These are phyloP conservation scores for Colletotrichum cordylinicola DNA, from an alignment of 2,329 filamentous ascomycete species.

Conservation along the genomic window DNA sequence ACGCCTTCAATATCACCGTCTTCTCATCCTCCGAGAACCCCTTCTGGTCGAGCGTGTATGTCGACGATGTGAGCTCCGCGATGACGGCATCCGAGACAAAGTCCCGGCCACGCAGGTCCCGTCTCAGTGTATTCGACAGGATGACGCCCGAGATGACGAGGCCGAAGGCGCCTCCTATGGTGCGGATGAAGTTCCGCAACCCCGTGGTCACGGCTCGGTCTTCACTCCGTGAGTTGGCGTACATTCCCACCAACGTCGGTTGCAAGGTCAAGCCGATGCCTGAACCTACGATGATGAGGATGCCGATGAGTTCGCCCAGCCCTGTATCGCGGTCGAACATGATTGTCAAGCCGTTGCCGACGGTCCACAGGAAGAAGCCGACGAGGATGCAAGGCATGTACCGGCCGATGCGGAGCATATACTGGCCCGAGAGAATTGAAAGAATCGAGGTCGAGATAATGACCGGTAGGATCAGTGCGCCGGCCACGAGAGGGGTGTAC, in stretches of 20 bases:
- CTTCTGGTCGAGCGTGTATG: slow-evolving; percentile 25
- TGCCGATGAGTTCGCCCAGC: slow-evolving; percentile 31
- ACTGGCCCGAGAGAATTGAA: slow-evolving; percentile 36
- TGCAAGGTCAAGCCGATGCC: slow-evolving; percentile 41
- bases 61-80: slow-evolving; percentile 29
- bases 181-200: slow-evolving; percentile 43
- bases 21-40: slow-evolving; percentile 22
- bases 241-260: slow-evolving; percentile 41
- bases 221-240: slow-evolving; percentile 39
- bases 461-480: slow-evolving; percentile 32
- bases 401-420: slow-evolving; percentile 31
- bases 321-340: slow-evolving; percentile 29
- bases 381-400: slow-evolving; percentile 34
- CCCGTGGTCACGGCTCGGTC: slow-evolving; percentile 43
- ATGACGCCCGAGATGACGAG: slow-evolving; percentile 35
- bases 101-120: slow-evolving; percentile 16
- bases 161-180: slow-evolving; percentile 40
- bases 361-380: slow-evolving; percentile 39
- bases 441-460: slow-evolving; percentile 30
- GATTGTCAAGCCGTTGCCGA: slow-evolving; percentile 37
- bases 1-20: slow-evolving; percentile 27
- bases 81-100: slow-evolving; percentile 21
- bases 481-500: slow-evolving; percentile 32
- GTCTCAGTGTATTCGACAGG: slow-evolving; percentile 31
- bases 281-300: slow-evolving; percentile 37